Conservation (phyloP, 306 rosid species). For the Trichosanthes truncata region DNA sequence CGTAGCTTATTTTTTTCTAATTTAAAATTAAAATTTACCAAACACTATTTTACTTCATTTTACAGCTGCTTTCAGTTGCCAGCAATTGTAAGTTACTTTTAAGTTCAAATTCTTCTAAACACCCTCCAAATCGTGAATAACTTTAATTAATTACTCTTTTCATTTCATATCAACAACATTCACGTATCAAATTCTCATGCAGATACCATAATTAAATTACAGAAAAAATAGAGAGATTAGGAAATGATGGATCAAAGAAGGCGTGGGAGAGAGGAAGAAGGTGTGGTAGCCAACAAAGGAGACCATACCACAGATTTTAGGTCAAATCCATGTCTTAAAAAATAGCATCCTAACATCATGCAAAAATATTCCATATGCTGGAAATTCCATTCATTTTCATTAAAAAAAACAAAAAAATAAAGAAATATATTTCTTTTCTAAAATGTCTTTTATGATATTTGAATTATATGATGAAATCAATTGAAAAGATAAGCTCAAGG, state of each 20-base stretch:
- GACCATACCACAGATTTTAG: not conserved
- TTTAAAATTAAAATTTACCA: too few species aligned
- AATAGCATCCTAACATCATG: not conserved
- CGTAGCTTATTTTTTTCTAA: too few species aligned
- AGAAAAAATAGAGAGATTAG: not conserved
- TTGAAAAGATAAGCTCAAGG: not conserved
- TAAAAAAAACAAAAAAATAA: too few species aligned
- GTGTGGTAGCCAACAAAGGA: not conserved
- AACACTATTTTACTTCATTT: too few species aligned
- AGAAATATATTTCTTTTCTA: too few species aligned
- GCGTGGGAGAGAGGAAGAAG: constrained; percentile 11
- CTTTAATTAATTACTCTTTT: not conserved
- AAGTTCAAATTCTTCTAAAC: not conserved
- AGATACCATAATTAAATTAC: not conserved
- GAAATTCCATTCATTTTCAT: not conserved
- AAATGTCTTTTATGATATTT: not conserved
- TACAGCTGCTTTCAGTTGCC: too few species aligned
- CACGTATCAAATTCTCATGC: not conserved
- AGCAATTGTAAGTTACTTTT: too few species aligned
- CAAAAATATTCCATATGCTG: constrained; percentile 2
- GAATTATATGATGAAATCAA: not conserved
- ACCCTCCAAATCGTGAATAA: not conserved
- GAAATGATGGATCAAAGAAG: not conserved
- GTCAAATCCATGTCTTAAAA: constrained; percentile 1
- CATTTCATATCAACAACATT: not conserved